A percentile compares a stretch with the other conserved stretches of the same genome.
These are phyloP conservation scores for Leucocoprinus leucothites DNA, from an alignment of 768 basidiomycete species.

Conservation along the genomic window DNA sequence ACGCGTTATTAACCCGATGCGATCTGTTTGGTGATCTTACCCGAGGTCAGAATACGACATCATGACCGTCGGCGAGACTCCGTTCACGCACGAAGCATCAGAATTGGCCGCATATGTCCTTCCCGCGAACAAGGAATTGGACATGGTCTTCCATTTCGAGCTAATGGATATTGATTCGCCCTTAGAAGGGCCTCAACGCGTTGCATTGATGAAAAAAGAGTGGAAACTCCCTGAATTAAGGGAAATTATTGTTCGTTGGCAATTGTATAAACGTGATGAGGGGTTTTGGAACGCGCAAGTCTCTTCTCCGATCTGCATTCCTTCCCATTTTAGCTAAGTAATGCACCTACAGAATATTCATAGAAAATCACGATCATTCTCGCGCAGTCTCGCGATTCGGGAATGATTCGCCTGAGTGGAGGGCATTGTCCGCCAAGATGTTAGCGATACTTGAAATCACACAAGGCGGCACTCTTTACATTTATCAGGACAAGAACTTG, in stretches of 20 bases:
- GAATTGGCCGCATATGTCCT: slow-evolving; percentile 55
- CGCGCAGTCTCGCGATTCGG: slow-evolving; percentile 66
- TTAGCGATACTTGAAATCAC: slow-evolving; percentile 59
- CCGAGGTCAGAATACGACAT: slow-evolving; percentile 41
- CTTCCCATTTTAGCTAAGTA: background rate
- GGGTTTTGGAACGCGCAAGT: slow-evolving; percentile 68
- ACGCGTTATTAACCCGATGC: too few relatives aligned
- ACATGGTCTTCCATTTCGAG: slow-evolving; percentile 68
- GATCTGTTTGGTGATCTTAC: background rate
- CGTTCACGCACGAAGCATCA: slow-evolving; percentile 51
- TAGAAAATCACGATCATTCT: slow-evolving; percentile 71
- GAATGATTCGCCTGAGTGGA: slow-evolving; percentile 56
- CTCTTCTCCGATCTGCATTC: slow-evolving; percentile 13
- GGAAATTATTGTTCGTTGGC: slow-evolving; percentile 49
- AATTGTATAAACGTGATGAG: slow-evolving; percentile 49
- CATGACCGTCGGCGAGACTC: slow-evolving; percentile 67
- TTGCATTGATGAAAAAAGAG: slow-evolving; percentile 36
- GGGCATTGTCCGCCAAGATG: slow-evolving; percentile 60
- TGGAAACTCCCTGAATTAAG: slow-evolving; percentile 57
- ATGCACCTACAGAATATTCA: slow-evolving; percentile 41
- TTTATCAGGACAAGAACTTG: slow-evolving; percentile 77
- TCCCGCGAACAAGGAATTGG: slow-evolving; percentile 54
- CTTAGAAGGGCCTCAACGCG: slow-evolving; percentile 26
- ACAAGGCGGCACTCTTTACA: slow-evolving; percentile 63
- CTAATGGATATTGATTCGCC: slow-evolving; percentile 56